phyloP scores from a whole-genome alignment of 208 protist species.

The Trypanosoma rangeli region DNA sequence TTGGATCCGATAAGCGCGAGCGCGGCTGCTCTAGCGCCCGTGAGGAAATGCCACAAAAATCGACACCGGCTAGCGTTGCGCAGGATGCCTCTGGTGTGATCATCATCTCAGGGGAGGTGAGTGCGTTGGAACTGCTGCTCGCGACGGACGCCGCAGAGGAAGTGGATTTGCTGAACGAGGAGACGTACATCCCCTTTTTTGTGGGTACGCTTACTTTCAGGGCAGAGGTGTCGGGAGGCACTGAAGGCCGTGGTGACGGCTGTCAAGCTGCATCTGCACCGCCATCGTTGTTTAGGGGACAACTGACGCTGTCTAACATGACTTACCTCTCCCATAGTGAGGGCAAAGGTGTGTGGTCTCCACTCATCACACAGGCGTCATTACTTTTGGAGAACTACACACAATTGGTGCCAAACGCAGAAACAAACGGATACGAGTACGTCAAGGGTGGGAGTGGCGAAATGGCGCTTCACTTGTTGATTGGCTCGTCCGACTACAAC shows the following conservation, averaged over 20 bases:
- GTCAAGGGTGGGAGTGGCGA: slow-evolving; percentile 1
- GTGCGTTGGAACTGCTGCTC: slow-evolving; percentile 37
- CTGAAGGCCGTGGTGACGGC: not conserved
- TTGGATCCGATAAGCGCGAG: not conserved
- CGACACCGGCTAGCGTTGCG: not conserved
- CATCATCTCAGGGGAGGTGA: slow-evolving; percentile 18
- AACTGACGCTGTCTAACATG: not conserved
- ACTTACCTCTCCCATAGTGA: not conserved
- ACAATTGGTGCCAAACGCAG: slow-evolving; percentile 10
- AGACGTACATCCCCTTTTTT: slow-evolving; percentile 36
- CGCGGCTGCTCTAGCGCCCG: not conserved
- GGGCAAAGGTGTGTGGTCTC: not conserved
- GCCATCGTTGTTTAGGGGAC: not conserved
- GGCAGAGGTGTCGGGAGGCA: not conserved
- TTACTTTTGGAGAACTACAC: slow-evolving; percentile 15
- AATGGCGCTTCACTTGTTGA: slow-evolving; percentile 5
- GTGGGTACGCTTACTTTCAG: slow-evolving; percentile 15
- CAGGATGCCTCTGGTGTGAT: not conserved
- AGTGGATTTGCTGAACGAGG: slow-evolving; percentile 33
- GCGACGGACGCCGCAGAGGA: slow-evolving; percentile 32
- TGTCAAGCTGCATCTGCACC: not conserved
- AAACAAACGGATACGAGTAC: slow-evolving; percentile 23
- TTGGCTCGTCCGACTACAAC: not conserved
- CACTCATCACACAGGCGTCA: slow-evolving; percentile 8
- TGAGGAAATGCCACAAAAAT: not conserved